Evolutionary conservation across 2,329 filamentous ascomycete species (phyloP).

Genomic region (Colletotrichum sp.): DNA sequence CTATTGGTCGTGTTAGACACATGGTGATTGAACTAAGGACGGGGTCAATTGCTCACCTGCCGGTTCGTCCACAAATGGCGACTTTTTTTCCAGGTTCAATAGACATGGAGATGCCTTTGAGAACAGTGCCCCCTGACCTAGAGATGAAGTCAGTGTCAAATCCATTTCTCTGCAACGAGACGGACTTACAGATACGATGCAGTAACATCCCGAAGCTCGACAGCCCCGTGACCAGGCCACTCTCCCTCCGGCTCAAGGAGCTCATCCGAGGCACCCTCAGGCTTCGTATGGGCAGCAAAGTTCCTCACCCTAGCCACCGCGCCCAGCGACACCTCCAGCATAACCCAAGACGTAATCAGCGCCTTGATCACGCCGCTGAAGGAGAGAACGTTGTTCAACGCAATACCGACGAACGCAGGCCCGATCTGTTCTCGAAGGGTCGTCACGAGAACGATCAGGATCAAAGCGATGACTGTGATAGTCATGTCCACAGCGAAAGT

Average conservation of each 20-base stretch:
- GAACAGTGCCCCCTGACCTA: slow-evolving; percentile 6
- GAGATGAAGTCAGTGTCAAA: neutral
- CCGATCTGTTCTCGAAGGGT: slow-evolving; percentile 9
- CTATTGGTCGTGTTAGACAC: slow-evolving; percentile 30
- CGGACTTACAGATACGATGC: slow-evolving; percentile 10
- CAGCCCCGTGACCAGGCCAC: neutral
- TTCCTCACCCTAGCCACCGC: slow-evolving; percentile 16
- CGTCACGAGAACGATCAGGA: slow-evolving; percentile 49
- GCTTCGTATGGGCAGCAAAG: neutral
- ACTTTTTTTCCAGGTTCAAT: slow-evolving; percentile 26
- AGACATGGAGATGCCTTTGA: slow-evolving; percentile 8
- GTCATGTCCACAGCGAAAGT: slow-evolving; percentile 52
- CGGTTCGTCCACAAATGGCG: slow-evolving; percentile 26
- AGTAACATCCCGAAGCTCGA: neutral
- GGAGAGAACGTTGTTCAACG: slow-evolving; percentile 1
- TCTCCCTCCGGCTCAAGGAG: neutral
- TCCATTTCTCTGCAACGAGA: neutral
- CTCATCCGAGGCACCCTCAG: neutral
- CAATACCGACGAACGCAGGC: slow-evolving; percentile 9
- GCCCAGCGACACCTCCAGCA: slow-evolving; percentile 15
- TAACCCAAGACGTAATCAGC: slow-evolving; percentile 16
- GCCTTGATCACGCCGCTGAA: slow-evolving; percentile 7
- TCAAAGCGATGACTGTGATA: slow-evolving; percentile 45
- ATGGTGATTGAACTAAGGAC: too few relatives aligned
- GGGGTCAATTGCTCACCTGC: too few relatives aligned